Conservation (phyloP, 108 stramenopile genomes). For the Licmophora abbreviata region DNA sequence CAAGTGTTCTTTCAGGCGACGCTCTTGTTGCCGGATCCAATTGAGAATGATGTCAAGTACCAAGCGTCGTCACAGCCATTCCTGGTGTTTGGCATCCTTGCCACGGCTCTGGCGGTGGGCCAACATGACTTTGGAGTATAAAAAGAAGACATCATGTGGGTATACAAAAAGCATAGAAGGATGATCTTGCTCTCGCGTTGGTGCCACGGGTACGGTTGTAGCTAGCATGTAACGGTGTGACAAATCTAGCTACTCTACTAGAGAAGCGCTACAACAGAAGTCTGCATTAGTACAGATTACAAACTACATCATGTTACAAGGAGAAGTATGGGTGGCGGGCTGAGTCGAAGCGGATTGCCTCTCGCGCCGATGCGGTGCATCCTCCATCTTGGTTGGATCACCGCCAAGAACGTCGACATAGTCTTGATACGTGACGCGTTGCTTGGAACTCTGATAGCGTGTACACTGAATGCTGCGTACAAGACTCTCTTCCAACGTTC, state of each 20-base stretch:
- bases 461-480: constrained; percentile 46
- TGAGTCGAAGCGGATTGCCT: too few relatives aligned
- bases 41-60: constrained; percentile 93
- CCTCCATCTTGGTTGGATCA: neutral
- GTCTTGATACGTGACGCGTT: constrained; percentile 40
- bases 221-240: too few relatives aligned
- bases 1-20: constrained; percentile 92
- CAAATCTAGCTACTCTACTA: too few relatives aligned
- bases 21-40: constrained; percentile 85
- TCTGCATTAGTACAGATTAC: too few relatives aligned
- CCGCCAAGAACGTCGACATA: constrained; percentile 18
- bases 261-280: too few relatives aligned
- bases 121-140: constrained; percentile 72
- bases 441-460: constrained; percentile 71
- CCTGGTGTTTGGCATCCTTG: constrained; percentile 89
- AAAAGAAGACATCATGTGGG: too few relatives aligned
- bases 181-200: too few relatives aligned
- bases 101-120: constrained; percentile 87
- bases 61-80: constrained; percentile 92
- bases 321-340: too few relatives aligned
- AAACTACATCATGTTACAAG: too few relatives aligned
- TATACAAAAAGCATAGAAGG: too few relatives aligned
- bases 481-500: constrained; percentile 24
- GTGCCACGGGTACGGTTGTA: too few relatives aligned
- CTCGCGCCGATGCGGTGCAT: neutral